Evolutionary conservation across 1,284 basidiomycete genomes (phyloP), one percentile per base, ranked within the genome.

Genomic region (Fomitopsis betulina): DNA sequence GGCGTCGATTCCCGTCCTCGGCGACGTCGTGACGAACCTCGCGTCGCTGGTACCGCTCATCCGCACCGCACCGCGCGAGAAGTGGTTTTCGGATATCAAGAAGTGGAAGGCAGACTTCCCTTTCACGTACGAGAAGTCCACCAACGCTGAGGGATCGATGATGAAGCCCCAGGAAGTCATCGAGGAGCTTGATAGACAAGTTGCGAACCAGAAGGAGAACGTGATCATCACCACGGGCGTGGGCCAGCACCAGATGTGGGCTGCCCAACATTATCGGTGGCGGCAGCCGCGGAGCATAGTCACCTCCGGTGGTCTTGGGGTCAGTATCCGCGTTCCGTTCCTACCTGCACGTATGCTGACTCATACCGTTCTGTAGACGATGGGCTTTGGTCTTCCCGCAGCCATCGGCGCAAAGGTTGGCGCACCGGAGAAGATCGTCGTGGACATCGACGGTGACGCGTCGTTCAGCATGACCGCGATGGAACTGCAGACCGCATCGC

Each of bases 241-340:
- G 25, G 97, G 97, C 5, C 96, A 98, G 75, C 96, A 99, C 77
- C 96, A 99, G 76, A 99, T 99, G 96, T 99, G 95, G 95, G 96
- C 96, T 1, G 94, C 93, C 51, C 97, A 99, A 75, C 83, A 91
- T 74, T 98, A 87, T 76, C 82, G 95, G 65, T 98, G 96, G 96
- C 90, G 79, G 60, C 75, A 88, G 55, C 96, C 96, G 0, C 82
- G 89, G 43, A 84, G 92, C 37, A 92, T 96, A 89, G 87, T 99
- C 60, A 95, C 95, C 8, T 96, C 94, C n/a, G 96, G 96, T 66
- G 96, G 96, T 65, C 85, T 98, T 21, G 96, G 96, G 12, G 91
- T 92, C 73, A 67, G 88, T 83, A 5, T 58, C 57, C 58, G 57
- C 65, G 21, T 51, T 64, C 42, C 10, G 7, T 33, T 17, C 17